Conservation (phyloP, 805 yeast species). For the Hanseniaspora valbyensis region DNA sequence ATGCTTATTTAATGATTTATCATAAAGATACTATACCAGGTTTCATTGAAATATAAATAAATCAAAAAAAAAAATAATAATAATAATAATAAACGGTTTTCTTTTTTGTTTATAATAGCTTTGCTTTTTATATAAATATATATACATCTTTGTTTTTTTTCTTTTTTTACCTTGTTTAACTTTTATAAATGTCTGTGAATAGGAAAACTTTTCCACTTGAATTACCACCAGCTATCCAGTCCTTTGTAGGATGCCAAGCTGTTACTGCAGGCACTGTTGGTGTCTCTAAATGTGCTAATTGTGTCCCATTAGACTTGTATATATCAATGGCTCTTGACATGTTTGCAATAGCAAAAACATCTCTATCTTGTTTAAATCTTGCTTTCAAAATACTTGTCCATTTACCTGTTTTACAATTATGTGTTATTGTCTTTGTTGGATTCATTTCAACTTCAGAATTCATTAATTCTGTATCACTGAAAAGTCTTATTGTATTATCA, state of each 20-base stretch:
- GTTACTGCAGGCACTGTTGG: constrained; percentile 92
- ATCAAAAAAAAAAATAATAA: no score
- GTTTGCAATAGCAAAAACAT: constrained; percentile 83
- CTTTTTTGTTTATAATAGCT: not conserved
- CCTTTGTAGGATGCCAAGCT: constrained; percentile 69
- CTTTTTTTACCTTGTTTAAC: no score
- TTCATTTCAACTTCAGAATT: constrained; percentile 24
- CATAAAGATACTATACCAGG: constrained; percentile 22
- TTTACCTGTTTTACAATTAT: constrained; percentile 92
- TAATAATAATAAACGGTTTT: not conserved
- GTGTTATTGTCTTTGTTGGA: constrained; percentile 60
- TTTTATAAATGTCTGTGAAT: constrained; percentile 25
- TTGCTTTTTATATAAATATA: not conserved
- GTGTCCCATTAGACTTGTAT: constrained; percentile 64
- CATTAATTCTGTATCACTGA: constrained; percentile 32
- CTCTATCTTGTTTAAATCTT: constrained; percentile 63
- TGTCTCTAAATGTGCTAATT: constrained; percentile 65
- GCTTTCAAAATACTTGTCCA: constrained; percentile 92
- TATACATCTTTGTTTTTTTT: no score
- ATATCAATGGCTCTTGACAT: constrained; percentile 85
- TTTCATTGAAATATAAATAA: not conserved
- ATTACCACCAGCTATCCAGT: constrained; percentile 90
- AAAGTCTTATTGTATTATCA: constrained; percentile 70
- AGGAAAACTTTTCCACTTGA: constrained; percentile 83
- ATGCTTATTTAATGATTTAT: constrained; percentile 28